phyloP scores from a whole-genome alignment of 1,284 basidiomycete species.

The Ganoderma leucocontextum region DNA sequence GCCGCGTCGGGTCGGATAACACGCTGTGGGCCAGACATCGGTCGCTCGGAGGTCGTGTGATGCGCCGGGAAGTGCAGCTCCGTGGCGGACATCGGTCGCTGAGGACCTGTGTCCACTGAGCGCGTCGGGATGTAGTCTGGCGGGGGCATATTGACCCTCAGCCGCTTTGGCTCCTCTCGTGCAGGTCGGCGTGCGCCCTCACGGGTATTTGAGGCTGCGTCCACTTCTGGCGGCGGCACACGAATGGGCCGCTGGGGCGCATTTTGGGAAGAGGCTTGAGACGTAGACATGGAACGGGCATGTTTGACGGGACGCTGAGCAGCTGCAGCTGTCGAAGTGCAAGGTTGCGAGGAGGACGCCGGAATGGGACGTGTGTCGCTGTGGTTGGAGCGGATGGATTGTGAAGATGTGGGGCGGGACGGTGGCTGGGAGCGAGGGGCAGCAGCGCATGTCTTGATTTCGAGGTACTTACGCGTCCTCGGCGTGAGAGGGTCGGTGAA shows the following conservation, averaged over 20 bases:
- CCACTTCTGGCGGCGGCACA: slow-evolving; percentile 24
- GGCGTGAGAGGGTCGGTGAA: slow-evolving; percentile 81
- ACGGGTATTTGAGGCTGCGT: not conserved
- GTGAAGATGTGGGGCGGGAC: slow-evolving; percentile 42
- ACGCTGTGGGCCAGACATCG: slow-evolving; percentile 27
- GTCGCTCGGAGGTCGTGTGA: slow-evolving; percentile 19
- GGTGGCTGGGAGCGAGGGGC: slow-evolving; percentile 33
- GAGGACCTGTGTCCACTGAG: slow-evolving; percentile 20
- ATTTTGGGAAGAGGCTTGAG: slow-evolving; percentile 19
- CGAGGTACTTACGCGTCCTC: slow-evolving; percentile 80
- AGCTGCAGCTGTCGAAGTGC: slow-evolving; percentile 5
- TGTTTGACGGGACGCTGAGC: slow-evolving; percentile 21
- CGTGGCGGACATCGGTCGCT: slow-evolving; percentile 23
- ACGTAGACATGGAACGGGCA: slow-evolving; percentile 22
- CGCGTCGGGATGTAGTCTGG: slow-evolving; percentile 34
- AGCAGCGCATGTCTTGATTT: slow-evolving; percentile 52
- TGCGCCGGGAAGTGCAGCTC: slow-evolving; percentile 24
- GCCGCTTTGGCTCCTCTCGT: slow-evolving; percentile 24
- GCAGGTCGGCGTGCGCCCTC: slow-evolving; percentile 18
- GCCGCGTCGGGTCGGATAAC: slow-evolving; percentile 18
- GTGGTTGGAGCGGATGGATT: slow-evolving; percentile 32
- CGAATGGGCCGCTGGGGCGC: slow-evolving; percentile 24
- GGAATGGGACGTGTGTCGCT: slow-evolving; percentile 20
- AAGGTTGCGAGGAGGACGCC: slow-evolving; percentile 8
- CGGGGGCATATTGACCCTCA: slow-evolving; percentile 36